Evolutionary conservation across 352 stramenopile species (phyloP), one percentile per base, ranked within the genome.

Genomic region (Globisporangium radiosum): DNA sequence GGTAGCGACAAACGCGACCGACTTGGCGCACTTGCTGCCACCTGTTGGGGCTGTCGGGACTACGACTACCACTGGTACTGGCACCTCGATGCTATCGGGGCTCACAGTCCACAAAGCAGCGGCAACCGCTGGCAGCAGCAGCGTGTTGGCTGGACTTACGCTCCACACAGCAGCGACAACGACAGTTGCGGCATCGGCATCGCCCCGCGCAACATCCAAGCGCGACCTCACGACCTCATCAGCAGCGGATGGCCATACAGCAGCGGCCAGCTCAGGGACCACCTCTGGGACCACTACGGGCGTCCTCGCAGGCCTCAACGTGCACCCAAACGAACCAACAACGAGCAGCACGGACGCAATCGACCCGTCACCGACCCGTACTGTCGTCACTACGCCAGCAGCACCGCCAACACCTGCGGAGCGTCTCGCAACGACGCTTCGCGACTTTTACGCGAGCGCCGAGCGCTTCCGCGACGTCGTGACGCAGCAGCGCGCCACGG

Each of bases 391-490:
- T 9, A 64, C 57, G 7, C 68, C 69, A 1, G 63, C 71, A 36
- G 62, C 61, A 0, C 72, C 74, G 44, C 55, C 62, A 2, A 90
- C 85, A 2, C 80, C 83, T 0, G 81, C 90, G 58, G 77, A 90
- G 38, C 78, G 78, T 7, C 53, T 94, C 37, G 70, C 87, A 25
- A 75, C 72, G 40, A 88, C 84, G 36, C 65, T 92, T 7, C 75
- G 74, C 10, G 85, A 92, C 62, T 92, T 92, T 54, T 74, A 92
- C 60, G 78, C 72, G 25, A 89, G 81, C 58, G 77, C 82, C 7
- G 64, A 87, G 9, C 84, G 67, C 54, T 94, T 94, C 59, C 73
- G 81, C 2, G 63, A 87, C 43, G 76, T 68, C 13, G 71, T 77
- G 4, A 61, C 81, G 5, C 83, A 88, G 70, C 77, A 90, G 40